Evolutionary conservation across 1,139 yeast genomes (phyloP).

Genomic region (Nadsonia starkeyi-henricii): DNA sequence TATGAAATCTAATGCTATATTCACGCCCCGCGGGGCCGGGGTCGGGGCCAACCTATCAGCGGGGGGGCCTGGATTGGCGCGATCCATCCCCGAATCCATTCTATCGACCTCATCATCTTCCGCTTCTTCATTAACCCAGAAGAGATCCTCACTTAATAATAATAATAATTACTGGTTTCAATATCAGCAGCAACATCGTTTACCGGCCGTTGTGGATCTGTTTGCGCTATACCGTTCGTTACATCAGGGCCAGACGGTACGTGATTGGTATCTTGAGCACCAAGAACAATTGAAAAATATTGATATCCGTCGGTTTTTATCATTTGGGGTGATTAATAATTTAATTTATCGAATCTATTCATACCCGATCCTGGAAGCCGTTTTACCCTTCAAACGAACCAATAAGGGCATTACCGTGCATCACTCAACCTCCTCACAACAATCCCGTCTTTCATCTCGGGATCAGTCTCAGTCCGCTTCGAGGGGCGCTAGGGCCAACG

Average conservation of each 20-base stretch:
- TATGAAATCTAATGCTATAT: slow-evolving; percentile 1
- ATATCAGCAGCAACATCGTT: slow-evolving; percentile 5
- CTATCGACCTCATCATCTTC: slow-evolving; percentile 13
- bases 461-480: slow-evolving; percentile 6
- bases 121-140: slow-evolving; percentile 10
- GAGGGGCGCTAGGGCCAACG: slow-evolving; percentile 1
- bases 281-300: slow-evolving; percentile 43
- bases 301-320: slow-evolving; percentile 70
- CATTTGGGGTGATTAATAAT: slow-evolving; percentile 76
- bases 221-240: slow-evolving; percentile 66
- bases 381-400: slow-evolving; percentile 26
- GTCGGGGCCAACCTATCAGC: no score
- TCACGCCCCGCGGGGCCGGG: background rate
- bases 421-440: slow-evolving; percentile 14
- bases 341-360: slow-evolving; percentile 68
- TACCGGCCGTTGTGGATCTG: slow-evolving; percentile 33
- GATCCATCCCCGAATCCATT: slow-evolving; percentile 13
- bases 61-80: slow-evolving; percentile 8
- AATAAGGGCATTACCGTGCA: slow-evolving; percentile 12
- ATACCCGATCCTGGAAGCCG: slow-evolving; percentile 45
- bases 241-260: slow-evolving; percentile 63
- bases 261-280: slow-evolving; percentile 70
- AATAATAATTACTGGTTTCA: slow-evolving; percentile 7
- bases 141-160: slow-evolving; percentile 10
- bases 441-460: slow-evolving; percentile 10